These are phyloP conservation scores for Tetrahymena borealis DNA, from an alignment of 73 alveolate genomes.

Conservation along the genomic window DNA sequence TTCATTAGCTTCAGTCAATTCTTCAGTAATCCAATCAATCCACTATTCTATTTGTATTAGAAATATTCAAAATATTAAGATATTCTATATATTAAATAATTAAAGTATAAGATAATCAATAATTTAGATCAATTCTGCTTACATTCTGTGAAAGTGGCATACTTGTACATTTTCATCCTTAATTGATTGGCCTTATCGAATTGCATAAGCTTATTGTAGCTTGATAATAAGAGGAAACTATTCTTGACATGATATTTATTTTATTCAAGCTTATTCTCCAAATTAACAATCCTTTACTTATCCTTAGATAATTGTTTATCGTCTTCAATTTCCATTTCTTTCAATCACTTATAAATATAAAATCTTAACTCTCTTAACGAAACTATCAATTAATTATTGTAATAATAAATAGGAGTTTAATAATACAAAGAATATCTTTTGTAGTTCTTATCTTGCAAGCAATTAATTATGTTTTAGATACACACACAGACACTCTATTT, in stretches of 20 bases:
- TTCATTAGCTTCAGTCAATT: neutral
- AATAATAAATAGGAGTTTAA: too few species aligned
- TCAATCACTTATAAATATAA: neutral
- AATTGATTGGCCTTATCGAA: neutral
- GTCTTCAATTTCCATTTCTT: neutral
- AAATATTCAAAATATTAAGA: neutral
- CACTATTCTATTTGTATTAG: neutral
- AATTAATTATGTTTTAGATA: too few species aligned
- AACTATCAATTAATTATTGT: too few species aligned
- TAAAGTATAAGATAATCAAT: too few species aligned
- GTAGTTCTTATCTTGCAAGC: too few species aligned
- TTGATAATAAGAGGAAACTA: neutral
- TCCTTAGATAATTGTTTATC: neutral
- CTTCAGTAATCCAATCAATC: conserved; percentile 1
- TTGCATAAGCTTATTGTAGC: neutral
- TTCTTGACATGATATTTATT: neutral
- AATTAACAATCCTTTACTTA: neutral
- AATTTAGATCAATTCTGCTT: too few species aligned
- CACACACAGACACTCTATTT: too few species aligned
- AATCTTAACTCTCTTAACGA: too few species aligned
- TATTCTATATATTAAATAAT: neutral
- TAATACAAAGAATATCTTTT: too few species aligned
- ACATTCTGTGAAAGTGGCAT: neutral
- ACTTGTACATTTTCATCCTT: neutral
- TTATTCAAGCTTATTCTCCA: neutral